Evolutionary conservation across 108 stramenopile genomes (phyloP).

Genomic region (Nitzschia inconspicua): DNA sequence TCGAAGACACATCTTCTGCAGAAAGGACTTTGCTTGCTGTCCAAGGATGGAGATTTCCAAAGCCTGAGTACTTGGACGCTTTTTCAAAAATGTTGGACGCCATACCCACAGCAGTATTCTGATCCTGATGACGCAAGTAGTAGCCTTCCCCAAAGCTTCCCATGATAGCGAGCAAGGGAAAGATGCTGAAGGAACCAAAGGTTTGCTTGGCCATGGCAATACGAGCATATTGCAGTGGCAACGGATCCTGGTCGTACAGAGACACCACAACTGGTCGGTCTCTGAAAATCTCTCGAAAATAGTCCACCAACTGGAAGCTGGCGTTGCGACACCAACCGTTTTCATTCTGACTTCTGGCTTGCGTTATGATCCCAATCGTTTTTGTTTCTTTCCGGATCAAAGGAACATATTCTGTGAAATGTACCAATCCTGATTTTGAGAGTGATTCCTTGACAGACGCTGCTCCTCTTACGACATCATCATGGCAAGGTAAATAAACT

Average conservation of each 20-base stretch:
- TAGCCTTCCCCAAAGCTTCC: constrained; percentile 35
- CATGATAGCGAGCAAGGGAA: constrained; percentile 29
- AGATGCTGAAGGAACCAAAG: constrained; percentile 19
- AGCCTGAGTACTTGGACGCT: background rate
- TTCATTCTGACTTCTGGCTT: background rate
- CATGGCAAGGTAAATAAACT: constrained; percentile 36
- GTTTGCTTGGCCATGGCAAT: constrained; percentile 27
- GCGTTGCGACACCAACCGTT: background rate
- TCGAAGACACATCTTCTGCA: background rate
- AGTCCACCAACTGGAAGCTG: constrained; percentile 1
- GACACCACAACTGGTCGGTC: constrained; percentile 2
- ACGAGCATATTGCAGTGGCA: constrained; percentile 29
- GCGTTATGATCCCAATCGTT: constrained; percentile 29
- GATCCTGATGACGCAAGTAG: background rate
- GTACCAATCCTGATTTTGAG: constrained; percentile 15
- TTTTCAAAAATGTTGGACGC: too few species aligned
- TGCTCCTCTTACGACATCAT: constrained; percentile 15
- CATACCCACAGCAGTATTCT: background rate
- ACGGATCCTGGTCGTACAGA: constrained; percentile 18
- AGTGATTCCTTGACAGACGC: background rate
- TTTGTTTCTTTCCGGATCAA: constrained; percentile 6
- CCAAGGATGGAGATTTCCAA: constrained; percentile 2
- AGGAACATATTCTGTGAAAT: constrained; percentile 22
- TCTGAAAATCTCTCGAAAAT: constrained; percentile 11
- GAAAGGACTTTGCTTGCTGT: constrained; percentile 1